These are phyloP conservation scores for Trametes sanguinea DNA, from an alignment of 768 basidiomycete species.

Conservation along the genomic window DNA sequence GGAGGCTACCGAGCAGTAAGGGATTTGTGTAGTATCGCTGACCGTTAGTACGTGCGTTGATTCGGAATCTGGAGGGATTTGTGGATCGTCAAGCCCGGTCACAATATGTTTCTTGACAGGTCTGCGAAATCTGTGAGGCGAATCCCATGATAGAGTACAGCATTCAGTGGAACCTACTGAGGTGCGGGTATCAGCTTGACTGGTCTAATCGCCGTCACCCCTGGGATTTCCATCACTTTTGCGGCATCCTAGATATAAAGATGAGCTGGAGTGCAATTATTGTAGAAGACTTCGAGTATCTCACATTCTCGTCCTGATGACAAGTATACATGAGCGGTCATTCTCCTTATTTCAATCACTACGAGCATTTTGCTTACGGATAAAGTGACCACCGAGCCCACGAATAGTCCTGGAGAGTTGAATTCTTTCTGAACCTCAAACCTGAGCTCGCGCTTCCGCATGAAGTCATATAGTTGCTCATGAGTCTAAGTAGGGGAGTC, in stretches of 20 bases:
- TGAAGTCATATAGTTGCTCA: constrained; percentile 48
- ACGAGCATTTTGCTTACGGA: constrained; percentile 34
- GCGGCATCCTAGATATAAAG: constrained; percentile 44
- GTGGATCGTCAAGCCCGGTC: constrained; percentile 43
- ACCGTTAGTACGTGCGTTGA: constrained; percentile 59
- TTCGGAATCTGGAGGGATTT: constrained; percentile 46
- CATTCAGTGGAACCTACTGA: constrained; percentile 32
- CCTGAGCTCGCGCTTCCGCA: constrained; percentile 45
- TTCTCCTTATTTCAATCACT: neutral
- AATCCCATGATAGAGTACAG: too few relatives aligned
- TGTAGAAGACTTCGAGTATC: neutral
- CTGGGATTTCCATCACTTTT: constrained; percentile 45
- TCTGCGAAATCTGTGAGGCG: constrained; percentile 31
- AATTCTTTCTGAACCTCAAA: constrained; percentile 55
- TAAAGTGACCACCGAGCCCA: constrained; percentile 58
- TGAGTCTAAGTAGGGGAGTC: constrained; percentile 41
- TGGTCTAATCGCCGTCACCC: constrained; percentile 62
- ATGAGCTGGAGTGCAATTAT: too few relatives aligned
- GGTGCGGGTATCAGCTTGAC: constrained; percentile 47
- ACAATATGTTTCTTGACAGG: constrained; percentile 47
- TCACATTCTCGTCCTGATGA: constrained; percentile 21
- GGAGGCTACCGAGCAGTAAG: too few relatives aligned
- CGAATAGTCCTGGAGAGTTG: constrained; percentile 53
- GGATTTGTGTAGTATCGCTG: constrained; percentile 17
- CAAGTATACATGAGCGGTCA: neutral